Base-by-base conservation (phyloP, 108 stramenopile species). In the Cylindrotheca closterium region DNA sequence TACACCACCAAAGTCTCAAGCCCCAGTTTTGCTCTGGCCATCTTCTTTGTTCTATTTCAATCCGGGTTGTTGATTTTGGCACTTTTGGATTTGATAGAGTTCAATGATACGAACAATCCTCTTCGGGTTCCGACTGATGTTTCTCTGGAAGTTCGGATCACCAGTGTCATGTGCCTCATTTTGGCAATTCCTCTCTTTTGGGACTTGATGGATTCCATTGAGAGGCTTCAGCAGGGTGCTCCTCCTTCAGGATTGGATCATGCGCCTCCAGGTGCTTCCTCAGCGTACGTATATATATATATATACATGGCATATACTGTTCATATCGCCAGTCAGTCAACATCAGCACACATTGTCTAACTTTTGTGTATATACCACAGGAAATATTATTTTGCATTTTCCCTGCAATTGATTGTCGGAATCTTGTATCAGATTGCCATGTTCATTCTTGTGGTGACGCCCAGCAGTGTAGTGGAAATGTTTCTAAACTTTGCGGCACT, bases 401-500 rank as follows among this genome's bases (percentile, higher is more conserved):
- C 12, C 19, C 19, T 51, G 26, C 51, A 54, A 45, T 42, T 65
- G 3, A 7, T 53, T 3, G 29, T 34, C 19, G 64, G 64, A 4
- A 3, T 32, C 19, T 7, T 25, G 5, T 21, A 32, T 8, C 31
- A 26, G 17, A 15, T 45, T 8, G 29, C 27, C 7, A 65, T 31
- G n/a, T 65, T 65, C 30, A 55, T 65, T 42, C 32, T 65, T 8
- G 24, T 55, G 21, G 21, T 55, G 32, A 51, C 24, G 15, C 2
- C 37, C 21, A 54, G 27, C 7, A 10, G 26, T 8, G 64, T 65
- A 2, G 4, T 65, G 7, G 33, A 21, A 5, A 12, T 65, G 32
- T 22, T 65, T 24, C 51, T 65, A 33, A 65, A 65, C 53, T 65
- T 54, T 55, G 64, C 64, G 4, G 64, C 64, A 18, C 18, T 65